Evolutionary conservation across 495 filamentous ascomycete species (phyloP), one percentile per base, ranked within the genome.

Genomic region (Neurospora hispaniola): DNA sequence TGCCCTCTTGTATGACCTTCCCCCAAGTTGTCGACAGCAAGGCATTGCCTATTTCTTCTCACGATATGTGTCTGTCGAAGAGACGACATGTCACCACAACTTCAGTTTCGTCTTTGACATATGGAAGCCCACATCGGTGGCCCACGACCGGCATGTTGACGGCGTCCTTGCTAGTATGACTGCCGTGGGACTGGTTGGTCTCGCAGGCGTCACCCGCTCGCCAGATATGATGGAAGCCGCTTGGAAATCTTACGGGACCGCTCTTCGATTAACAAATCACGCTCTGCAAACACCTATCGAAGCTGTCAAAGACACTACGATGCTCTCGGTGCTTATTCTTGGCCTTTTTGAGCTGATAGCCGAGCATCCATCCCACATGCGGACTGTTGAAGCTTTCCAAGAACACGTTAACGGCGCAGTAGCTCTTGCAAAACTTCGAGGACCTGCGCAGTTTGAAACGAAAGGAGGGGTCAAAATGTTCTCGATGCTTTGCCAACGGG

Each of bases 301-400:
- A 48, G 88, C 87, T 54, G 85, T 84, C 73, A 85, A 88, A 59
- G 89, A 92, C 77, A 83, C 83, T 69, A 90, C 89, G 5, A 84
- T 92, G 73, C 86, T 89, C 41, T 84, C 88, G 1, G 86, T 90
- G 42, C 80, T 92, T 31, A 84, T 90, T 42, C 81, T 92, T 44
- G 85, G 85, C n/a, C 78, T 88, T 4, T 90, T 88, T 71, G 87
- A 81, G 74, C 84, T 88, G 72, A 83, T 89, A 48, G 82, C 85
- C 0, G 86, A 86, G 71, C 80, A 82, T 72, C 77, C 81, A 10
- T 80, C 82, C 12, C 77, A 80, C 43, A 82, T 80, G 38, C 72
- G 78, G 54, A 84, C 84, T 38, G 81, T 89, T 39, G 79, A 81
- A 23, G 85, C 85, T 3, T 91, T 88, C 83, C 86, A 85, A 44